A percentile compares a stretch with the other conserved stretches of the same genome.
These are phyloP conservation scores for Malus fusca DNA, from an alignment of 306 rosid genomes.

Conservation along the genomic window DNA sequence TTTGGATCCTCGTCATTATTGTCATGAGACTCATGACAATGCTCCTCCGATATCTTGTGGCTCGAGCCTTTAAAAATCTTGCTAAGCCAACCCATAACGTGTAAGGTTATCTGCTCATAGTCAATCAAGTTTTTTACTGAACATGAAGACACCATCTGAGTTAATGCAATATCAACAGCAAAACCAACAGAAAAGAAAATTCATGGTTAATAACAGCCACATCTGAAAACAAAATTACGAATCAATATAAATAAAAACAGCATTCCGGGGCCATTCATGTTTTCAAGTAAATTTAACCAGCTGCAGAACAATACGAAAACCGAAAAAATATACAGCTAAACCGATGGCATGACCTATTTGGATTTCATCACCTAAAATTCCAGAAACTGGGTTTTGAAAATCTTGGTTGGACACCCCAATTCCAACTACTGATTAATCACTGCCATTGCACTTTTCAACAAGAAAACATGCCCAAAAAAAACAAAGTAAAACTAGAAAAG, in stretches of 20 bases:
- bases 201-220: not conserved
- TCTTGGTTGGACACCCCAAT: not conserved
- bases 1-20: slow-evolving; percentile 41
- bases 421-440: not conserved
- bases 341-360: not conserved
- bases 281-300: no score
- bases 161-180: slow-evolving; percentile 6
- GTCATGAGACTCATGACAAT: slow-evolving; percentile 19
- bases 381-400: not conserved
- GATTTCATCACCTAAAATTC: not conserved
- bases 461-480: not conserved
- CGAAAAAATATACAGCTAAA: not conserved
- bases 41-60: slow-evolving; percentile 59
- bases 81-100: slow-evolving; percentile 75
- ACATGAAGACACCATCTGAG: slow-evolving; percentile 20
- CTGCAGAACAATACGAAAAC: not conserved
- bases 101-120: slow-evolving; percentile 38
- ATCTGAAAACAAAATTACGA: not conserved
- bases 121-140: slow-evolving; percentile 43
- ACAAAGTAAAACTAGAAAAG: not conserved
- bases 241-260: not conserved
- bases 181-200: not conserved
- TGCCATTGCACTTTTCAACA: not conserved
- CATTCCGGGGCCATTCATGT: not conserved
- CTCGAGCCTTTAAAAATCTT: slow-evolving; percentile 68